These are phyloP conservation scores for Hydrangea macrophylla DNA, from an alignment of 148 eudicot genomes.

Conservation along the genomic window DNA sequence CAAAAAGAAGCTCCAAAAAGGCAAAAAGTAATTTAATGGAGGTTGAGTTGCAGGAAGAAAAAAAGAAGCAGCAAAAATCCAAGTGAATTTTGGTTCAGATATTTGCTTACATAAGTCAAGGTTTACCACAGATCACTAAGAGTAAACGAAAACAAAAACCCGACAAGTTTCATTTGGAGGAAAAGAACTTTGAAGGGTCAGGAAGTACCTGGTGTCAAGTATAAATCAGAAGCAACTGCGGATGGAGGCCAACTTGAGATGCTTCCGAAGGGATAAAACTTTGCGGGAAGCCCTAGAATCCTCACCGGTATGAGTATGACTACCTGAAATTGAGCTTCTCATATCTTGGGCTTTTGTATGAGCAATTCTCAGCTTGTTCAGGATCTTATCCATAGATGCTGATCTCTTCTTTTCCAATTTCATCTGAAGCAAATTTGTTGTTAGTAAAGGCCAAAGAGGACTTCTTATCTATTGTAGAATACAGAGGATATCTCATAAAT, in stretches of 20 bases:
- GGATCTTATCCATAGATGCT: conserved; percentile 63
- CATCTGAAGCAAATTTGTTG: conserved; percentile 41
- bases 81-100: background rate
- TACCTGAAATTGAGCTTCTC: conserved; percentile 44
- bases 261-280: conserved; percentile 27
- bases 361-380: conserved; percentile 52
- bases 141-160: background rate
- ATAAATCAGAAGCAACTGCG: conserved; percentile 24
- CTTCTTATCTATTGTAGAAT: background rate
- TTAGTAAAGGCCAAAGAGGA: conserved; percentile 3
- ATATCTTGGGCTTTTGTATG: conserved; percentile 69
- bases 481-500: background rate
- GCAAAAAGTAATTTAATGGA: too few relatives aligned
- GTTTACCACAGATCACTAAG: background rate
- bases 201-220: conserved; percentile 7
- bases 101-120: background rate
- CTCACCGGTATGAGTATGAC: conserved; percentile 5
- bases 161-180: background rate
- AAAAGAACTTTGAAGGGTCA: background rate
- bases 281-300: conserved; percentile 26
- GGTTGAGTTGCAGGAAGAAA: too few relatives aligned
- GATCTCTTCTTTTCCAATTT: conserved; percentile 75
- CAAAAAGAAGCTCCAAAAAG: background rate
- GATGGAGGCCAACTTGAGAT: conserved; percentile 20
- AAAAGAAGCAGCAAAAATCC: background rate